phyloP scores from a whole-genome alignment of 139 green algal species.

The Eudorina sp. region DNA sequence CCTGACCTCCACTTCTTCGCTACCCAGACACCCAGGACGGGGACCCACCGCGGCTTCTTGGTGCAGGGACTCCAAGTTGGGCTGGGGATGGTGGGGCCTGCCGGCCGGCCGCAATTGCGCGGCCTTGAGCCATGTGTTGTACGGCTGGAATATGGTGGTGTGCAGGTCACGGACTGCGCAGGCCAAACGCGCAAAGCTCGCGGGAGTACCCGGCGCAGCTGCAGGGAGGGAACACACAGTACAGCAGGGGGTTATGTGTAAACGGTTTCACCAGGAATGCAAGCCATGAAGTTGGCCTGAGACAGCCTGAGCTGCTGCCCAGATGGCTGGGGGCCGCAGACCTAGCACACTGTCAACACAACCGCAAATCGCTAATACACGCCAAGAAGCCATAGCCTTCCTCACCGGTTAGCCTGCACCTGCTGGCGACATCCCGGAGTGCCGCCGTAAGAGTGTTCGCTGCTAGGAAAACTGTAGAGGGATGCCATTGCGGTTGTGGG shows the following conservation, averaged over 20 bases:
- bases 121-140: constrained; percentile 39
- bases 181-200: not conserved
- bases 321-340: too few relatives aligned
- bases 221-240: too few relatives aligned
- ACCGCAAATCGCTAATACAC: too few relatives aligned
- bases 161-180: constrained; percentile 42
- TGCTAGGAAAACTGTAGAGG: not conserved
- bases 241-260: too few relatives aligned
- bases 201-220: not conserved
- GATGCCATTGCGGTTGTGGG: too few relatives aligned
- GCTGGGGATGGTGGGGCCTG: not conserved
- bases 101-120: not conserved
- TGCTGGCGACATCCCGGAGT: constrained; percentile 12
- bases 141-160: constrained; percentile 50
- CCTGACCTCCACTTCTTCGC: too few relatives aligned
- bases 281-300: too few relatives aligned
- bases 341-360: too few relatives aligned
- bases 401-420: not conserved
- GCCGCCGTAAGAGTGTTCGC: not conserved
- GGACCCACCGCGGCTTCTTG: not conserved
- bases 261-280: too few relatives aligned
- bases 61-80: not conserved
- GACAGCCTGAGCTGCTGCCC: too few relatives aligned
- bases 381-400: too few relatives aligned
- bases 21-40: too few relatives aligned